Evolutionary conservation across 1,284 basidiomycete species (phyloP).

Genomic region (Leccinum laetum): DNA sequence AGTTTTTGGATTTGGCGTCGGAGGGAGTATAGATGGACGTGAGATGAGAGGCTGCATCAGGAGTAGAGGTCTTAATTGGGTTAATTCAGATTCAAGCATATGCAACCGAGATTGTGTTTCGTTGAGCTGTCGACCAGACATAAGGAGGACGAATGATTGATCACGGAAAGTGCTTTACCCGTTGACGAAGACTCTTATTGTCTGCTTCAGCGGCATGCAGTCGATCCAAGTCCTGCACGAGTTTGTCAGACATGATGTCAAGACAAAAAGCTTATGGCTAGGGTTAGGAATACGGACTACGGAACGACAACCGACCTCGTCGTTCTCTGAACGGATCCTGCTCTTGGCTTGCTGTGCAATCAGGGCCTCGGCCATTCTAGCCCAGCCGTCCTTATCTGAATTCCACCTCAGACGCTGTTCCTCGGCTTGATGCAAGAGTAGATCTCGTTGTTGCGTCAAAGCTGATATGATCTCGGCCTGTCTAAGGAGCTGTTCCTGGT

Average conservation of each 20-base stretch:
- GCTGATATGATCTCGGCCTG: conserved; percentile 63
- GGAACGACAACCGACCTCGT: conserved; percentile 41
- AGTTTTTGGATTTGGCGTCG: conserved; percentile 23
- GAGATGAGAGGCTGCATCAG: conserved; percentile 42
- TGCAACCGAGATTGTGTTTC: conserved; percentile 41
- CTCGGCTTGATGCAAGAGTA: conserved; percentile 47
- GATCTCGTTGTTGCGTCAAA: conserved; percentile 58
- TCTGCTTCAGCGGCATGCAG: conserved; percentile 50
- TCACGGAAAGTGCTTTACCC: conserved; percentile 46
- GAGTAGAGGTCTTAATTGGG: conserved; percentile 45
- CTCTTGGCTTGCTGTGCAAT: conserved; percentile 46
- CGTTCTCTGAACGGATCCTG: conserved; percentile 32
- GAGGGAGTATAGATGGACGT: conserved; percentile 18
- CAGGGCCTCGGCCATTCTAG: conserved; percentile 61
- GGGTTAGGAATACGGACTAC: neutral
- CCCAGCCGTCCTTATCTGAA: conserved; percentile 60
- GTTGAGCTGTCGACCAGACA: conserved; percentile 33
- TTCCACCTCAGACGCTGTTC: conserved; percentile 60
- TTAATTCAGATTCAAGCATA: conserved; percentile 42
- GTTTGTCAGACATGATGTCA: conserved; percentile 11
- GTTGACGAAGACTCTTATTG: conserved; percentile 53
- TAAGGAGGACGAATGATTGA: conserved; percentile 13
- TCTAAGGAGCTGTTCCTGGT: conserved; percentile 48
- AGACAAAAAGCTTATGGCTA: neutral
- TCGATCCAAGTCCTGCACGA: conserved; percentile 50